Conservation (phyloP, 2,329 filamentous ascomycete genomes). For the Aspergillus pseudotamarii region DNA sequence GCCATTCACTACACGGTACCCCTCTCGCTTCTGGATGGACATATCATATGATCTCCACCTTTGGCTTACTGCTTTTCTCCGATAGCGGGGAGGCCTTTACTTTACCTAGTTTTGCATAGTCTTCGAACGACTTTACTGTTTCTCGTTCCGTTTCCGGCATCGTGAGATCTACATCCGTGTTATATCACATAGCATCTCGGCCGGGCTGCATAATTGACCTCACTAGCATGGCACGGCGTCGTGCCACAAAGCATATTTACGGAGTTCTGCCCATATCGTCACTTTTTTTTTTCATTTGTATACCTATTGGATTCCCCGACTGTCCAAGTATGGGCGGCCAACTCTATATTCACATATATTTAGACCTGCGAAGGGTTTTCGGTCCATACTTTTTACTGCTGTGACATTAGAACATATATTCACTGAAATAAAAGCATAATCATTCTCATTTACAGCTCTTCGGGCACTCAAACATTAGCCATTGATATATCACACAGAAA, state of each 20-base stretch:
- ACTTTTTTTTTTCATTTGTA: slow-evolving; percentile 20
- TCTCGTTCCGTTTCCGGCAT: slow-evolving; percentile 4
- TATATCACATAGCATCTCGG: not conserved
- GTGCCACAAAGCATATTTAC: slow-evolving; percentile 29
- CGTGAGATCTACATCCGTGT: not conserved
- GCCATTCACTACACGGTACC: slow-evolving; percentile 22
- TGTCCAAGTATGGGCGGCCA: not conserved
- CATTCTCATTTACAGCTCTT: not conserved
- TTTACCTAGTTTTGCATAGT: slow-evolving; percentile 7
- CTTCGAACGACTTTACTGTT: slow-evolving; percentile 7
- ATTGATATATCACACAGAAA: not conserved
- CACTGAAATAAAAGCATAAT: not conserved
- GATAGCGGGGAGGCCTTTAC: slow-evolving; percentile 11
- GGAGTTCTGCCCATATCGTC: slow-evolving; percentile 25
- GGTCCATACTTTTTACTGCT: slow-evolving; percentile 7
- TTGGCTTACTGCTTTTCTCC: slow-evolving; percentile 12
- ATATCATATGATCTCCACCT: slow-evolving; percentile 12
- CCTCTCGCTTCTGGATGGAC: slow-evolving; percentile 18
- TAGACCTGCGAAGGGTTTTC: slow-evolving; percentile 9
- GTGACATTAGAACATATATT: slow-evolving; percentile 1
- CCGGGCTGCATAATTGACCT: slow-evolving; percentile 17
- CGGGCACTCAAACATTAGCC: not conserved
- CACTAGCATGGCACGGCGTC: slow-evolving; percentile 39
- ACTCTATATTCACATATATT: slow-evolving; percentile 14
- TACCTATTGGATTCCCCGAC: slow-evolving; percentile 15